These are phyloP conservation scores for Caloboletus firmus DNA, from an alignment of 1,284 basidiomycete genomes.

Conservation along the genomic window DNA sequence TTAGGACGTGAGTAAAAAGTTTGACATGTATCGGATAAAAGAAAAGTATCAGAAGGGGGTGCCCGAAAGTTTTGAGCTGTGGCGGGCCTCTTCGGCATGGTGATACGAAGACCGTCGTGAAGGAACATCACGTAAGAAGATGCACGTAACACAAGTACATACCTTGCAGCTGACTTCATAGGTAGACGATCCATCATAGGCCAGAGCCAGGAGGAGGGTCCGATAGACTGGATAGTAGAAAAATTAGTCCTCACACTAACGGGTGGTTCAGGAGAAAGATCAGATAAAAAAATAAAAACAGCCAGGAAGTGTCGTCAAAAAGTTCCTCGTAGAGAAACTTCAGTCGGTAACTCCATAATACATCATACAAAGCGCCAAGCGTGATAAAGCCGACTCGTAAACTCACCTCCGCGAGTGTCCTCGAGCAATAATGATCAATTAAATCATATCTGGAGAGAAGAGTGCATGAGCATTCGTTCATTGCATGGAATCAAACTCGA, in stretches of 20 bases:
- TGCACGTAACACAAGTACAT: neutral
- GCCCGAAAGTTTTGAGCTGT: slow-evolving; percentile 81
- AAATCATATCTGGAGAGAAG: slow-evolving; percentile 1
- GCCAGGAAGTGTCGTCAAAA: slow-evolving; percentile 26
- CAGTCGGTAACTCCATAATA: slow-evolving; percentile 41
- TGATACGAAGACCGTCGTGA: slow-evolving; percentile 89
- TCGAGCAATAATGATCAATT: neutral
- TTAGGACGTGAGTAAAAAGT: neutral
- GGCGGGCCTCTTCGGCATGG: slow-evolving; percentile 85
- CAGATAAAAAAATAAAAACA: slow-evolving; percentile 31
- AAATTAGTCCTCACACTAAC: slow-evolving; percentile 5
- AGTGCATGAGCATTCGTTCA: slow-evolving; percentile 1
- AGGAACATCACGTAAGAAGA: slow-evolving; percentile 51
- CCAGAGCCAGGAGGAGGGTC: neutral
- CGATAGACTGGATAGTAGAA: neutral
- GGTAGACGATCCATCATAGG: neutral
- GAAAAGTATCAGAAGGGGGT: slow-evolving; percentile 58
- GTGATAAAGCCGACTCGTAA: neutral
- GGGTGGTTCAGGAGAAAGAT: slow-evolving; percentile 20
- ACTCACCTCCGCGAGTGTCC: slow-evolving; percentile 8
- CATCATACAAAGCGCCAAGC: slow-evolving; percentile 5
- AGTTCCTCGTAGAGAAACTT: slow-evolving; percentile 10
- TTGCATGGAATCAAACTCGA: slow-evolving; percentile 6
- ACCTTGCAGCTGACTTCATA: slow-evolving; percentile 9
- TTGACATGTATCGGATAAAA: neutral